These are phyloP conservation scores for Ambrosia artemisiifolia DNA, from an alignment of 129 eudicot species.

Conservation along the genomic window DNA sequence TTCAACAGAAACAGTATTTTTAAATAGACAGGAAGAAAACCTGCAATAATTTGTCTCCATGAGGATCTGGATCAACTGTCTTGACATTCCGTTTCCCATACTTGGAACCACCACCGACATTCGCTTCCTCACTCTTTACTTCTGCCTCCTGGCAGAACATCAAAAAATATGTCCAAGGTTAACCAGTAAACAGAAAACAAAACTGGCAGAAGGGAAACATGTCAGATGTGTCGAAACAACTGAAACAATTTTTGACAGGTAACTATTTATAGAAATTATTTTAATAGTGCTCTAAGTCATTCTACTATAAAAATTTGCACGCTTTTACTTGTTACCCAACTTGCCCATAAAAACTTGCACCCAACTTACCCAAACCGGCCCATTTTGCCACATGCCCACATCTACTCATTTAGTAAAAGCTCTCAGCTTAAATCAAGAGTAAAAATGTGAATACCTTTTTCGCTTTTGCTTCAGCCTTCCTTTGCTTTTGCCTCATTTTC, in stretches of 20 bases:
- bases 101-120: slow-evolving; percentile 53
- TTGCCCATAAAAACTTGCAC: too few species aligned
- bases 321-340: neutral
- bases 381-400: neutral
- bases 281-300: neutral
- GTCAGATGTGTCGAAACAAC: neutral
- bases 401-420: neutral
- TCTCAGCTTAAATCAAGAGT: neutral
- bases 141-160: slow-evolving; percentile 72
- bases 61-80: slow-evolving; percentile 88
- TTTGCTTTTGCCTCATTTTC: slow-evolving; percentile 92
- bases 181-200: neutral
- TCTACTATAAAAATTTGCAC: neutral
- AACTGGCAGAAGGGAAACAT: neutral
- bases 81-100: slow-evolving; percentile 69
- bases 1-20: neutral
- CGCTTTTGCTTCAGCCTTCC: slow-evolving; percentile 94
- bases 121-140: slow-evolving; percentile 76
- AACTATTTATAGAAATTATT: neutral
- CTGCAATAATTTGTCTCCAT: slow-evolving; percentile 88
- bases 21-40: slow-evolving; percentile 29
- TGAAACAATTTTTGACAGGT: neutral
- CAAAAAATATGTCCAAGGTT: neutral
- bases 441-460: slow-evolving; percentile 55
- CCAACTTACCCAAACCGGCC: too few species aligned